Conservation (phyloP, 106 monocot species). For the Posidonia australis region DNA sequence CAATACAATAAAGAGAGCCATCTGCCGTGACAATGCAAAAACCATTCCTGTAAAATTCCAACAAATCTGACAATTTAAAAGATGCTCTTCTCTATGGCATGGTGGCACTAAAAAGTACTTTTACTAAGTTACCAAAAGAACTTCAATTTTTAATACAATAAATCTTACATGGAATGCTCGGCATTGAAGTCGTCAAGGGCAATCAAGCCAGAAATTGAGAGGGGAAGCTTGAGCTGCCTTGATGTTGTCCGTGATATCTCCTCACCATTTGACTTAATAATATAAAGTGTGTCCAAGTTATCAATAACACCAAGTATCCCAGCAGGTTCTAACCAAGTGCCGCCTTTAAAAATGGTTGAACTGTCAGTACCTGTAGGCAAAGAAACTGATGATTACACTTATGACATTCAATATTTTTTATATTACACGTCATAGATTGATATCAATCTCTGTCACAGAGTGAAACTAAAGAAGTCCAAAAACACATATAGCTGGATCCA, state of each 20-base stretch:
- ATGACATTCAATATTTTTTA: neutral
- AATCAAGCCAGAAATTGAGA: conserved; percentile 44
- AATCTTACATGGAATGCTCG: conserved; percentile 32
- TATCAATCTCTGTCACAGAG: neutral
- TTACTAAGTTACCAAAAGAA: neutral
- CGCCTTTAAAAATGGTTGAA: conserved; percentile 37
- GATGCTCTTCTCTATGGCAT: neutral
- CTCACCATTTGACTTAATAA: conserved; percentile 66
- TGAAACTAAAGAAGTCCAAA: too few species aligned
- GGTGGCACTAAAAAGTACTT: neutral
- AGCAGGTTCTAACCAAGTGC: conserved; percentile 72
- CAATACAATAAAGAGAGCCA: conserved; percentile 52
- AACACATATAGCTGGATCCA: neutral
- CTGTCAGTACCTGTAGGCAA: conserved; percentile 45
- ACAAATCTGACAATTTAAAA: neutral
- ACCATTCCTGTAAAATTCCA: conserved; percentile 28
- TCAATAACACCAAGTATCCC: conserved; percentile 72
- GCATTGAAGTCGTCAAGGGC: conserved; percentile 32
- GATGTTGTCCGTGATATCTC: conserved; percentile 46
- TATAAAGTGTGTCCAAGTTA: conserved; percentile 44
- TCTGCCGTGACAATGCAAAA: conserved; percentile 58
- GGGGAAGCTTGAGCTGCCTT: conserved; percentile 46
- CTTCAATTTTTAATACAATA: neutral
- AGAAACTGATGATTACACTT: too few species aligned
- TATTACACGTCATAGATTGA: neutral